phyloP scores from a whole-genome alignment of 257 asterid genomes.

The Penstemon davidsonii region DNA sequence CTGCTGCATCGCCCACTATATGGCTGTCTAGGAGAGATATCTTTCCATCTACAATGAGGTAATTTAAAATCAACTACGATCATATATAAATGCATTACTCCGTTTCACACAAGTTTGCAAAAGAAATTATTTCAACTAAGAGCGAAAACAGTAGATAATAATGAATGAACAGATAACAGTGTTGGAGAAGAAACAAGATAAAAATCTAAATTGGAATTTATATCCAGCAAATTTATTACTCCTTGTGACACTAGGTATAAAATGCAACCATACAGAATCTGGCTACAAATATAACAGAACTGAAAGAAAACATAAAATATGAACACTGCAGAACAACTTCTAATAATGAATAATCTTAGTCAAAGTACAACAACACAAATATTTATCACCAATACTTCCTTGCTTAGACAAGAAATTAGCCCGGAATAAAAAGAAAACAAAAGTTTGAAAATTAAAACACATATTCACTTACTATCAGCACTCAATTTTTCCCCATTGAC shows the following conservation, averaged over 20 bases:
- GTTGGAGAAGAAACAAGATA: background rate
- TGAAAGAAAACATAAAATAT: conserved; percentile 1
- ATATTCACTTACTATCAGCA: conserved; percentile 51
- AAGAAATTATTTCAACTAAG: conserved; percentile 6
- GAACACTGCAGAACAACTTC: background rate
- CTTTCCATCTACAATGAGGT: conserved; percentile 51
- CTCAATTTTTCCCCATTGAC: conserved; percentile 31
- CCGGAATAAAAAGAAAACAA: background rate
- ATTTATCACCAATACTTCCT: conserved; percentile 1
- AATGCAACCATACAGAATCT: background rate
- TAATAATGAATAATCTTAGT: background rate
- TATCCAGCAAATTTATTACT: conserved; percentile 8
- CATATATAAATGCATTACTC: conserved; percentile 10
- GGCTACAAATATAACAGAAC: background rate
- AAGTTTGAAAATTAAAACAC: background rate
- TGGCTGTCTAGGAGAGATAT: conserved; percentile 37
- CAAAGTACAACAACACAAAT: conserved; percentile 1
- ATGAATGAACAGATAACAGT: background rate
- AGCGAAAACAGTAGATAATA: background rate
- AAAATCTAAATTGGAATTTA: conserved; percentile 10
- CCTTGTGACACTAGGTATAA: background rate
- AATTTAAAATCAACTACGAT: conserved; percentile 1
- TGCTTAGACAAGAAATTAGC: conserved; percentile 21
- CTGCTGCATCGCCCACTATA: conserved; percentile 49
- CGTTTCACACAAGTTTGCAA: conserved; percentile 15